Conservation (phyloP, 1,139 yeast species). For the Scheffersomyces cryptocercus region DNA sequence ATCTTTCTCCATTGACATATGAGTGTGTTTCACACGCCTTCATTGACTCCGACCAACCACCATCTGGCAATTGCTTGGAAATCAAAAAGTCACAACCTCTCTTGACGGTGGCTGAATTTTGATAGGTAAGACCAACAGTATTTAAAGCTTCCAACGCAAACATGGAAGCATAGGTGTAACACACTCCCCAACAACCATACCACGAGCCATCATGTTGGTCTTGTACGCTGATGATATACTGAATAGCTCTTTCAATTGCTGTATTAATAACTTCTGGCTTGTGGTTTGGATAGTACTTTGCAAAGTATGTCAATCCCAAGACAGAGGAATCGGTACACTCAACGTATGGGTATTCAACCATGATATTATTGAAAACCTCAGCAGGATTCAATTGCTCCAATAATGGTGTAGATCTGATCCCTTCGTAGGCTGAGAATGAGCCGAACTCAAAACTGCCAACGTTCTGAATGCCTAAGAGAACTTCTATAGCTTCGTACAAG, state of each 20-base stretch:
- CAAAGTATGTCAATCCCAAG: conserved; percentile 80
- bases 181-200: conserved; percentile 99
- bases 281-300: conserved; percentile 61
- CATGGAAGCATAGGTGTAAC: conserved; percentile 96
- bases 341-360: conserved; percentile 98
- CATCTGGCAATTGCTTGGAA: conserved; percentile 76
- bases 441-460: conserved; percentile 82
- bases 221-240: conserved; percentile 70
- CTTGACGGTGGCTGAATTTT: conserved; percentile 59
- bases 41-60: conserved; percentile 97
- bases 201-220: conserved; percentile 78
- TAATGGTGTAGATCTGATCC: conserved; percentile 76
- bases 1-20: conserved; percentile 60
- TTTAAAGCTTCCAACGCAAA: conserved; percentile 92
- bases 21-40: conserved; percentile 80
- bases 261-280: conserved; percentile 61
- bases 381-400: conserved; percentile 88
- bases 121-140: conserved; percentile 65
- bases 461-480: conserved; percentile 55
- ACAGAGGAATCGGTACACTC: conserved; percentile 97
- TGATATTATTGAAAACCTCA: conserved; percentile 95
- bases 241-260: conserved; percentile 73
- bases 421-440: conserved; percentile 90
- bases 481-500: conserved; percentile 71
- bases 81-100: conserved; percentile 86